A percentile compares a stretch with the other conserved stretches of the same genome.
These are phyloP conservation scores for Wickerhamomyces sp. DNA, from an alignment of 1,139 yeast genomes.

Conservation along the genomic window DNA sequence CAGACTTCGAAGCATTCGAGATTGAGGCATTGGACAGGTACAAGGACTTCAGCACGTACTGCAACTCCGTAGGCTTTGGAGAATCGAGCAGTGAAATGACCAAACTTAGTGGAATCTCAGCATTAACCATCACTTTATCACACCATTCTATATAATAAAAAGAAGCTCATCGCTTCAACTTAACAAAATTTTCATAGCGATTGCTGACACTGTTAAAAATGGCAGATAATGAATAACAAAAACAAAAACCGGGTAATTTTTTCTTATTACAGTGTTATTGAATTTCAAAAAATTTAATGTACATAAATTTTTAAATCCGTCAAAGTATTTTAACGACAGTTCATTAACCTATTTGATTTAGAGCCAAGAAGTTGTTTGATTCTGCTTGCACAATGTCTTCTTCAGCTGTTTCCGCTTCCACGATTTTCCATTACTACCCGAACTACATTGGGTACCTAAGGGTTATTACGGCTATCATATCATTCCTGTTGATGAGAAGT, in stretches of 20 bases:
- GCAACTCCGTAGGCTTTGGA: conserved; percentile 29
- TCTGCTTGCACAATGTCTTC: not conserved
- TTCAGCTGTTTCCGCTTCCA: conserved; percentile 29
- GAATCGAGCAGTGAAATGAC: conserved; percentile 29
- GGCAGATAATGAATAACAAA: no score
- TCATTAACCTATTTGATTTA: no score
- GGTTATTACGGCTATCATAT: conserved; percentile 73
- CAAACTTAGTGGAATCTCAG: conserved; percentile 27
- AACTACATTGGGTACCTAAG: conserved; percentile 87
- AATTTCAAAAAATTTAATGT: no score
- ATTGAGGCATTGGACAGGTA: conserved; percentile 31
- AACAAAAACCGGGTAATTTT: no score
- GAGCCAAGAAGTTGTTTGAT: no score
- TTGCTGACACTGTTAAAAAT: no score
- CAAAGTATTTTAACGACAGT: no score
- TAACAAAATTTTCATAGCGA: not conserved
- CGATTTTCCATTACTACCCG: conserved; percentile 77
- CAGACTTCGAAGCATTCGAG: conserved; percentile 42
- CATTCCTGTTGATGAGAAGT: conserved; percentile 75
- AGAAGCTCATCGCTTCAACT: conserved; percentile 9
- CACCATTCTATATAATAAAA: no score
- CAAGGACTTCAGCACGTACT: conserved; percentile 28
- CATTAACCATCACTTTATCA: conserved; percentile 13
- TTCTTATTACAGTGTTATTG: no score
- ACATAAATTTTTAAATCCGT: no score